Evolutionary conservation across 176 grass and related monocot species (phyloP).

Genomic region (Chloris gayana): DNA sequence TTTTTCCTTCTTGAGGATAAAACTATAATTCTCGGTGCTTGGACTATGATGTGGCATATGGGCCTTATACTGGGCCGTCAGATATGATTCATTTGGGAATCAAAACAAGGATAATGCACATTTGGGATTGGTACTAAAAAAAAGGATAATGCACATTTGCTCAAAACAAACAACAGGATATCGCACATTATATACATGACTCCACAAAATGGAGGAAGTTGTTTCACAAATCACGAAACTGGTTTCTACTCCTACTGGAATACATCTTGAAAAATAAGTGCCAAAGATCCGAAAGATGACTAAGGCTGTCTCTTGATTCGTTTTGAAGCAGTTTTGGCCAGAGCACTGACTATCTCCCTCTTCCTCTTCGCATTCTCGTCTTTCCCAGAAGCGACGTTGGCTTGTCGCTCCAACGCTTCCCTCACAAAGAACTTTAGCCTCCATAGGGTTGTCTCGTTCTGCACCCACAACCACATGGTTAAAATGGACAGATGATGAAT

Average conservation of each 20-base stretch:
- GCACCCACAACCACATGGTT: conserved; percentile 21
- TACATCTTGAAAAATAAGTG: conserved; percentile 34
- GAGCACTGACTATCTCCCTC: conserved; percentile 82
- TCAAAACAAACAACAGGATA: neutral
- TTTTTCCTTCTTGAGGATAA: no score
- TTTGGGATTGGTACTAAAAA: no score
- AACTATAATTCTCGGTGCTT: no score
- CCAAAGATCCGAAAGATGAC: conserved; percentile 2
- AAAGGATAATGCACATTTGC: no score
- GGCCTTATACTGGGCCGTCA: neutral
- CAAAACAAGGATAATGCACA: no score
- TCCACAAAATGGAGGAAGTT: neutral
- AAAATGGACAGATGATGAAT: neutral
- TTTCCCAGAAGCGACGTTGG: conserved; percentile 52
- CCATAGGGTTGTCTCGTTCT: conserved; percentile 95
- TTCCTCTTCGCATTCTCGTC: conserved; percentile 85
- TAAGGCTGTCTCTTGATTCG: conserved; percentile 62
- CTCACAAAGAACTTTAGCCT: conserved; percentile 93
- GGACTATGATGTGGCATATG: neutral
- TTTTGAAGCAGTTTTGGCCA: conserved; percentile 74
- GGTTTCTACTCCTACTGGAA: conserved; percentile 9
- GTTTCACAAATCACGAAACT: neutral
- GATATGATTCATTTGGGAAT: neutral
- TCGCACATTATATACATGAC: conserved; percentile 23
- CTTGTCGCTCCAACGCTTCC: conserved; percentile 63